A percentile compares a stretch with the other conserved stretches of the same genome.
Conservation (phyloP, 1,139 yeast species). For the Debaryomyces psychrophilus region DNA sequence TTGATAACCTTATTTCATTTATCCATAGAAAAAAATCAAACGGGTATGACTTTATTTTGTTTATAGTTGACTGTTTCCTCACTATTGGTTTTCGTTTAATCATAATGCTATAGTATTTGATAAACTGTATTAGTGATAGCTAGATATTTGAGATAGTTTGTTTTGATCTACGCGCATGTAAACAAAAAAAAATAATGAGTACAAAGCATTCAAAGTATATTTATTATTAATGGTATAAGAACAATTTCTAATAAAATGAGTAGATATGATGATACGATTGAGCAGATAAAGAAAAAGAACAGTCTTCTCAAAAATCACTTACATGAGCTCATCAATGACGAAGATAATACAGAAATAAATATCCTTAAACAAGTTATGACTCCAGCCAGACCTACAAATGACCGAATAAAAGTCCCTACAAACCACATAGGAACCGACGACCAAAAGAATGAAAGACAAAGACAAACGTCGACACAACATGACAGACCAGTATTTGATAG, state of each 20-base stretch:
- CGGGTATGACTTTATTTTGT: slow-evolving; percentile 54
- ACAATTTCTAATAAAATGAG: slow-evolving; percentile 1
- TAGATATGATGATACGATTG: slow-evolving; percentile 11
- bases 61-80: slow-evolving; percentile 37
- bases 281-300: slow-evolving; percentile 12
- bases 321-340: slow-evolving; percentile 13
- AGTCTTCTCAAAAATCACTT: slow-evolving; percentile 12
- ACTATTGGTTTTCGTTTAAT: slow-evolving; percentile 13
- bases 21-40: slow-evolving; percentile 55
- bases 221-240: not conserved
- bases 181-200: slow-evolving; percentile 7
- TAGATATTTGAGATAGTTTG: not conserved
- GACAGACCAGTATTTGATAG: not conserved
- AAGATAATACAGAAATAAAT: slow-evolving; percentile 15
- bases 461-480: not conserved
- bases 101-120: slow-evolving; percentile 1
- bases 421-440: not conserved
- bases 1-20: slow-evolving; percentile 55
- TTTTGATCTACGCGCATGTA: slow-evolving; percentile 9
- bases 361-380: slow-evolving; percentile 13
- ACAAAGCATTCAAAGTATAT: not conserved
- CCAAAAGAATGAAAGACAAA: too few relatives aligned
- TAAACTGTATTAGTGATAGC: not conserved
- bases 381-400: slow-evolving; percentile 1
- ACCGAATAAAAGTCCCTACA: not conserved